A percentile compares a stretch with the other conserved stretches of the same genome.
Conservation (phyloP, 805 yeast species). For the Ogataea thermomethanolica region DNA sequence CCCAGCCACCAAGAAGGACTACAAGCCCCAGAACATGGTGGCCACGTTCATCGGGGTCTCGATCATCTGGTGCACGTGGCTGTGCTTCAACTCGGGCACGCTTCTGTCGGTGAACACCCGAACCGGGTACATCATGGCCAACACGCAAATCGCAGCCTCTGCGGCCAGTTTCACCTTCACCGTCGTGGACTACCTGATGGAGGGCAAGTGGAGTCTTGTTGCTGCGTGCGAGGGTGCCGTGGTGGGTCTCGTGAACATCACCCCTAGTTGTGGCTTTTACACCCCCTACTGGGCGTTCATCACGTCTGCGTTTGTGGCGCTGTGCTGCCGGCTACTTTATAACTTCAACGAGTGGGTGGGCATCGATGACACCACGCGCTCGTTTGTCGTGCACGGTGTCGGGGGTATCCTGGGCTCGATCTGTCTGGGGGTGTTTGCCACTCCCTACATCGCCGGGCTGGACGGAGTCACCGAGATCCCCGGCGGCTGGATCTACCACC, state of each 20-base stretch:
- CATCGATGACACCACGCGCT: slow-evolving; percentile 44
- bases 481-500: slow-evolving; percentile 47
- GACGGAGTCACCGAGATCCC: slow-evolving; percentile 42
- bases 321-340: slow-evolving; percentile 35
- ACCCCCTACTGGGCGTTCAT: slow-evolving; percentile 46
- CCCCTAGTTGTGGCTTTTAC: slow-evolving; percentile 45
- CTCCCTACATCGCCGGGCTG: slow-evolving; percentile 40
- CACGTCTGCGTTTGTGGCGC: slow-evolving; percentile 39
- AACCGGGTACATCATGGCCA: slow-evolving; percentile 45
- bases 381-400: slow-evolving; percentile 45
- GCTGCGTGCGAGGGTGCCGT: slow-evolving; percentile 47
- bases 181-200: slow-evolving; percentile 37
- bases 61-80: slow-evolving; percentile 48
- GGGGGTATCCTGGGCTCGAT: slow-evolving; percentile 47
- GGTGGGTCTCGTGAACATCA: slow-evolving; percentile 44
- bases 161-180: slow-evolving; percentile 45
- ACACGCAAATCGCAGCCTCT: slow-evolving; percentile 51
- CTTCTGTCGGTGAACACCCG: slow-evolving; percentile 38
- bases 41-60: slow-evolving; percentile 43
- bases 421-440: slow-evolving; percentile 44
- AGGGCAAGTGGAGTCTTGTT: slow-evolving; percentile 38
- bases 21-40: slow-evolving; percentile 35
- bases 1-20: slow-evolving; percentile 29
- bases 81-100: slow-evolving; percentile 47
- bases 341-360: slow-evolving; percentile 39